These are phyloP conservation scores for Cucurbita moschata DNA, from an alignment of 306 rosid genomes.

Conservation along the genomic window DNA sequence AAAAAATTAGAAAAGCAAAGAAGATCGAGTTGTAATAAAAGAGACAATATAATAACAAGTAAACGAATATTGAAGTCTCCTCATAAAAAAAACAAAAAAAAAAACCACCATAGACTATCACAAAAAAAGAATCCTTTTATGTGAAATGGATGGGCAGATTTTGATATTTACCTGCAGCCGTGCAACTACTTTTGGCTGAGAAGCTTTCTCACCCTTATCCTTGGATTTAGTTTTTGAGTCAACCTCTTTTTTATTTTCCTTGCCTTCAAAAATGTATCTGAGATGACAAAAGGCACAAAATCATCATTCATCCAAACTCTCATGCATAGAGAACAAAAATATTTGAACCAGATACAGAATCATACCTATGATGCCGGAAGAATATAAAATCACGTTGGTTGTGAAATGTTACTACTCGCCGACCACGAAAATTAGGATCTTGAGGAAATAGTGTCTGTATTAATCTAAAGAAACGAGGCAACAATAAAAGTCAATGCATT, in stretches of 20 bases:
- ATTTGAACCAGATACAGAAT: not conserved
- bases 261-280: constrained; percentile 73
- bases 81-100: not conserved
- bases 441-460: constrained; percentile 82
- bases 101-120: not conserved
- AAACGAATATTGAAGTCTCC: not conserved
- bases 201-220: constrained; percentile 29
- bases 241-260: constrained; percentile 36
- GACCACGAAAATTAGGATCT: constrained; percentile 75
- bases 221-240: constrained; percentile 36
- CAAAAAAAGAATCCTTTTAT: not conserved
- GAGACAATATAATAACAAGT: not conserved
- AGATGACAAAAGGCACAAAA: not conserved
- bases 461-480: constrained; percentile 29
- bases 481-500: constrained; percentile 2
- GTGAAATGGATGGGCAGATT: not conserved
- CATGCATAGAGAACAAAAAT: not conserved
- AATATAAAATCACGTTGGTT: constrained; percentile 90
- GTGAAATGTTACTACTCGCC: constrained; percentile 86
- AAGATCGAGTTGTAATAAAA: not conserved
- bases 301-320: constrained; percentile 11
- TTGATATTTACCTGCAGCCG: constrained; percentile 67
- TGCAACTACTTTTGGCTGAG: constrained; percentile 38
- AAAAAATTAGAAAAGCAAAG: not conserved
- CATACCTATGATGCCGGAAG: constrained; percentile 83